Evolutionary conservation across 306 rosid genomes (phyloP), one percentile per base, ranked within the genome.

Genomic region (Prunus armeniaca): DNA sequence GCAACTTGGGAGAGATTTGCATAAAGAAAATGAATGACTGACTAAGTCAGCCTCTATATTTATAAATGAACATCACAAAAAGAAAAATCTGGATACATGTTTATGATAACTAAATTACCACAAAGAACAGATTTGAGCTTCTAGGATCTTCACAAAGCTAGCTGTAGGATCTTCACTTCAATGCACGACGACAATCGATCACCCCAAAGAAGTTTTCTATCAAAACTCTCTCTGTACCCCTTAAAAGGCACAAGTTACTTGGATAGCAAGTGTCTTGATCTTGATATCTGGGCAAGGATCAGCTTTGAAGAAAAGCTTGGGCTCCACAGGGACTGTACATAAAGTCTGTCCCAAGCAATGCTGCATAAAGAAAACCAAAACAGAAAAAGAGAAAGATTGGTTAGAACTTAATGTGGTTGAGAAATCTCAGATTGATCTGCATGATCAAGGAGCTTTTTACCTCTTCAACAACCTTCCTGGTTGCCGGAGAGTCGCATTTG

Each of bases 231-330:
- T 38, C 24, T 68, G 30, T 12, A 38, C 43, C 55, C 64, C 62
- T 15, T 28, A 65, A 25, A 3, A 2, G 9, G 41, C 63, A 74
- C 98, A 95, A 71, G 8, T 63, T 6, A 77, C 91, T 89, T 95
- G 96, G 64, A 90, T 71, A 7, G 93, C 90, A 34, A 95, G 89
- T 25, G 77, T 18, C 85, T 92, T 92, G 49, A 65, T 34, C 32
- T 4, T 15, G 58, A 41, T 6, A 12, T 46, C 32, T n/a, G 87
- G 85, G 79, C 97, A 95, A 1, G 13, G 57, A 76, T 83, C 88
- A 24, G 55, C 17, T 30, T 81, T 55, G 76, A 28, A 41, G 81
- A 90, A 88, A 7, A 70, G 7, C 43, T 41, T 61, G 10, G 45
- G 68, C 55, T 83, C 82, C 60, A 84, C 1, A 52, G 93, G 87